Percentiles rank a stretch among this genome's conserved stretches.
Evolutionary conservation across 225 moss, liverwort and hornwort genomes (phyloP).

Genomic region (Straminergon stramineum): DNA sequence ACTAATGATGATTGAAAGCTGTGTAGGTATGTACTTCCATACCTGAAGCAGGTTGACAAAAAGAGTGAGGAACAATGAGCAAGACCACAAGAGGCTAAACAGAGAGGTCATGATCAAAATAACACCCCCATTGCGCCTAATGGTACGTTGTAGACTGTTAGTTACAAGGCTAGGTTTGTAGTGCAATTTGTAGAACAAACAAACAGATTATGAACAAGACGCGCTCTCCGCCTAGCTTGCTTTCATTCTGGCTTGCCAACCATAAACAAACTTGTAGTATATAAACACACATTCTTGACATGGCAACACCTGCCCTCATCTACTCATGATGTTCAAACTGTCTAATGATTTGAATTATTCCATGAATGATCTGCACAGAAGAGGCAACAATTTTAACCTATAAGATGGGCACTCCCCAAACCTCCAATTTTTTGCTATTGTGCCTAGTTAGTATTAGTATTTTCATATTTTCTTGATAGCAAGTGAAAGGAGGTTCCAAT

Average conservation of each 20-base stretch:
- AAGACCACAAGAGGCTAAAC: not conserved
- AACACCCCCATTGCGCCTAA: not conserved
- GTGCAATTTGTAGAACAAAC: not conserved
- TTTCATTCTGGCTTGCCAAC: not conserved
- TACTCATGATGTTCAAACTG: not conserved
- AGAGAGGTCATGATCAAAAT: not conserved
- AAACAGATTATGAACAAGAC: not conserved
- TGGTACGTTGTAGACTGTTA: not conserved
- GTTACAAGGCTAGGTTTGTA: not conserved
- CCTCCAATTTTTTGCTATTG: not conserved
- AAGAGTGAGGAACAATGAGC: not conserved
- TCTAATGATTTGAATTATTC: not conserved
- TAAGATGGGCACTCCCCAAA: not conserved
- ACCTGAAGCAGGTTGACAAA: not conserved
- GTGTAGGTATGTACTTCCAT: not conserved
- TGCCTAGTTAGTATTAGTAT: not conserved
- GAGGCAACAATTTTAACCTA: not conserved
- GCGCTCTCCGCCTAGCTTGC: not conserved
- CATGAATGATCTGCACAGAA: fast-evolving
- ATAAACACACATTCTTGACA: not conserved
- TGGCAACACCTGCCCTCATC: no score
- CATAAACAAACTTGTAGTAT: not conserved
- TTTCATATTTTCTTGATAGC: not conserved
- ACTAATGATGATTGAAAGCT: not conserved
- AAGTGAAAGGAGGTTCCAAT: not conserved